Base-by-base conservation (phyloP, 805 yeast species). In the Nakazawaea holstii region DNA sequence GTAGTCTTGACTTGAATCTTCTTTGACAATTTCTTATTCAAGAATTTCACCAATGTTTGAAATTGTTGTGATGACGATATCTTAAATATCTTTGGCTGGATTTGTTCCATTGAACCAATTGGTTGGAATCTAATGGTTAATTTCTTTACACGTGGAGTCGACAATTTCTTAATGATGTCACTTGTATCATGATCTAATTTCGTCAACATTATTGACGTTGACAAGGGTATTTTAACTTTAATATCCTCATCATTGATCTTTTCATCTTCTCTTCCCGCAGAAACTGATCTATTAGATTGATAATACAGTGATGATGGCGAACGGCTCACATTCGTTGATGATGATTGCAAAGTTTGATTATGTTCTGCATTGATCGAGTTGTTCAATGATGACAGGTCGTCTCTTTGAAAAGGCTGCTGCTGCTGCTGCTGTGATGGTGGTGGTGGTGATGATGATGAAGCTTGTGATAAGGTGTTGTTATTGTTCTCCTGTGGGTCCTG, bases 71-170 rank as follows among this genome's bases (percentile, higher is more conserved):
- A 63, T 20, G 69, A 58, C 11, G 79, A 70, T 2, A 78, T 76
- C 49, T 70, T 73, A 56, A 76, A 80, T 1, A 76, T 67, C 2
- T 68, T 63, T 0, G 86, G 86, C 1, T 58, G 63, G 3, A 82
- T 64, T 3, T 67, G 64, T 1, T 76, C 74, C 0, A 80, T 69
- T 0, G 84, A 73, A 0, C 87, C 87, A 31, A 82, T 76, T 1
- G 87, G 74, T 51, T 74, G 77, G 55, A 83, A 77, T 32, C 87
- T 60, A 8, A 81, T 64, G 1, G 76, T 70, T 13, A 80, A 62
- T 53, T 72, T 74, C 14, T 43, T 46, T 2, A 15, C 24, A 6
- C 38, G 40, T 3, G 59, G 53, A 11, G 57, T 50, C 1, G 62
- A 52, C 20, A 49, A 29, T 8, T 43, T 46, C 6, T 43, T 43